Base-by-base conservation (phyloP, 495 filamentous ascomycete species). In the Rhypophila decipiens region DNA sequence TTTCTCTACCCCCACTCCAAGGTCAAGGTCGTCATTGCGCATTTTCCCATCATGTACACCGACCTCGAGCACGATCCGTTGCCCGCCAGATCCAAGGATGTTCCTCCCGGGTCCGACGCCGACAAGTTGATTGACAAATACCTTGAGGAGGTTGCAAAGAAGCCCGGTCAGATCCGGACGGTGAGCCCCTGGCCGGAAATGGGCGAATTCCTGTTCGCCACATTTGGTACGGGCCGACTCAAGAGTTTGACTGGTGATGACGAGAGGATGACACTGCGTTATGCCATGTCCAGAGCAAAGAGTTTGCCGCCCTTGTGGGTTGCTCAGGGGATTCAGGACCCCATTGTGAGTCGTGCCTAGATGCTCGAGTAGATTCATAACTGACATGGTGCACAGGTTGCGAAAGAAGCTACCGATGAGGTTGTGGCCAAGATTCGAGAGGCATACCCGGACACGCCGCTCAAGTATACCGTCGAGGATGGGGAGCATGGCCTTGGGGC, bases 401-500 rank as follows among this genome's bases (percentile, higher is more conserved):
- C 27, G 7, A 31, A 31, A 13, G 27, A 31, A 31, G 7, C 27
- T 7, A 31, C 27, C 27, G 27, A 31, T 13, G 27, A 31, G 27
- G 7, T 31, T 7, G 27, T 31, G 27, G 7, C 7, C 7, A 36
- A 21, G 29, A 39, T 53, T 8, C 24, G 33, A 15, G 29, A 45
- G 43, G 46, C 34, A 18, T 29, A 43, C 24, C 53, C 53, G 0
- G 20, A 35, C 13, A 37, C 41, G 22, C 27, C 27, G 27, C 19
- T 59, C 5, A 50, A 49, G 20, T 56, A 59, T 35, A 59, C 42
- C 0, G 47, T 53, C 5, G 19, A 34, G 18, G 21, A 29, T 9
- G 56, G 56, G 0, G 44, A 29, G 0, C 56, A 59, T 41, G 49
- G 50, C 37, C 53, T 56, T 23, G 56, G 56, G 40, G 21, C 9